These are phyloP conservation scores for Clathrus columnatus DNA, from an alignment of 768 basidiomycete species.

Conservation along the genomic window DNA sequence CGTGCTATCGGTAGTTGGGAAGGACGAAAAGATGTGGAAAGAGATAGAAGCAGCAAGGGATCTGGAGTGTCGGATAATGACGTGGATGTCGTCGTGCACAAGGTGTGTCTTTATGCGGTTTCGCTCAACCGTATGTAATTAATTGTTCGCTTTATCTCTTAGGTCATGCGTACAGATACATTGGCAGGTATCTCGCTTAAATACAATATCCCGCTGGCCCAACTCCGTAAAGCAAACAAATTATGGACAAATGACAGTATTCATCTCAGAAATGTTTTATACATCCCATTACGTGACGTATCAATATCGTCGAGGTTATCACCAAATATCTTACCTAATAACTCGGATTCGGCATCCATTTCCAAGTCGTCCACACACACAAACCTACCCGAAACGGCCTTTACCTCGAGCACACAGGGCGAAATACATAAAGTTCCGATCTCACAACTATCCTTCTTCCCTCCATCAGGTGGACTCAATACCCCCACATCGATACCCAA, in stretches of 20 bases:
- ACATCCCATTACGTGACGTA: slow-evolving; percentile 49
- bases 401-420: slow-evolving; percentile 13
- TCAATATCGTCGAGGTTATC: not conserved
- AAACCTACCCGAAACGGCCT: slow-evolving; percentile 9
- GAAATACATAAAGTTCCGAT: slow-evolving; percentile 37
- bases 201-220: slow-evolving; percentile 78
- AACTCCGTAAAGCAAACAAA: slow-evolving; percentile 81
- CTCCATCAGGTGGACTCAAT: slow-evolving; percentile 29
- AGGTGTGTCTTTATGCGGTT: not conserved
- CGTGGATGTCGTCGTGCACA: slow-evolving; percentile 8
- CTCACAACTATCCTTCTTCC: slow-evolving; percentile 48
- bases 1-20: not conserved
- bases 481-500: slow-evolving; percentile 7
- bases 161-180: slow-evolving; percentile 72
- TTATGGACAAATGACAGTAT: slow-evolving; percentile 92
- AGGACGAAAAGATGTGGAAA: not conserved
- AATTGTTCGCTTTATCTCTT: not conserved
- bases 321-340: not conserved
- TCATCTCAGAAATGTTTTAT: slow-evolving; percentile 73
- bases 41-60: not conserved
- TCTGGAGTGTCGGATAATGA: not conserved
- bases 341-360: not conserved
- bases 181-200: slow-evolving; percentile 81
- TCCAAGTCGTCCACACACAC: slow-evolving; percentile 14
- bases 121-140: not conserved